Evolutionary conservation across 2,329 filamentous ascomycete species (phyloP).

Genomic region (Aspergillus pseudotamarii): DNA sequence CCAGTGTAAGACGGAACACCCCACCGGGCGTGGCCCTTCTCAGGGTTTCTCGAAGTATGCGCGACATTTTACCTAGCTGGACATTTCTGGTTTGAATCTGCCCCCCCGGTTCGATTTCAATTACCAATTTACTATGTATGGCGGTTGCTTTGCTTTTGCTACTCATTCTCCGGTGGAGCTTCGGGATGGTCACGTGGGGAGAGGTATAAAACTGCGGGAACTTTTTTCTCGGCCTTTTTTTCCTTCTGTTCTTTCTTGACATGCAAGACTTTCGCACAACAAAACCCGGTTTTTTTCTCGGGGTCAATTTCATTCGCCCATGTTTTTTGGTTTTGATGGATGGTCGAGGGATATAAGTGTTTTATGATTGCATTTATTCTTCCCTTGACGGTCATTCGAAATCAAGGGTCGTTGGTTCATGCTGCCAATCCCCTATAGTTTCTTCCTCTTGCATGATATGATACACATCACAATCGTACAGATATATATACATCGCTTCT

Average conservation of each 20-base stretch:
- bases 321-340: background rate
- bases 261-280: background rate
- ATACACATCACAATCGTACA: background rate
- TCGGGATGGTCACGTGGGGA: slow-evolving; percentile 19
- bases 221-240: slow-evolving; percentile 1
- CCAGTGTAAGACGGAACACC: slow-evolving; percentile 32
- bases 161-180: slow-evolving; percentile 14
- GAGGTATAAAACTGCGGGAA: slow-evolving; percentile 20
- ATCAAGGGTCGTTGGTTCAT: background rate
- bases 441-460: background rate
- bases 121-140: background rate
- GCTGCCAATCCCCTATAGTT: background rate
- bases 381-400: background rate
- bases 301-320: background rate
- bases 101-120: background rate
- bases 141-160: background rate
- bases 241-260: background rate
- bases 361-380: background rate
- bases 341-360: background rate
- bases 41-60: slow-evolving; percentile 32
- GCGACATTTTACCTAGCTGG: slow-evolving; percentile 27
- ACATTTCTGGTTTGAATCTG: slow-evolving; percentile 9
- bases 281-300: background rate
- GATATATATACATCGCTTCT: slow-evolving; percentile 40
- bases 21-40: slow-evolving; percentile 24